Evolutionary conservation across 495 filamentous ascomycete genomes (phyloP).

Genomic region (Aspergillus biplanus): DNA sequence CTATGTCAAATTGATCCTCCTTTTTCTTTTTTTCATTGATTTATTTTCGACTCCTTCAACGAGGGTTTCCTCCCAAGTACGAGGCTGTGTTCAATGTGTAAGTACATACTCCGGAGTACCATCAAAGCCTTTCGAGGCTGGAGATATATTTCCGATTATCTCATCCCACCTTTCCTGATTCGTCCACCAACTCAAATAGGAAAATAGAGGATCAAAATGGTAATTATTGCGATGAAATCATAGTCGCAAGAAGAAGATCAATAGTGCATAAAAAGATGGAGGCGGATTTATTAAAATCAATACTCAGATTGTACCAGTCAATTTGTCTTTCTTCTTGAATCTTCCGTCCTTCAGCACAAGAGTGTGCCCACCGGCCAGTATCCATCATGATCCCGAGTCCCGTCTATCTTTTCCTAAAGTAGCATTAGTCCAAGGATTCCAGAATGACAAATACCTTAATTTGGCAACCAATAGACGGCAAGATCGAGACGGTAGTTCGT

Average conservation of each 20-base stretch:
- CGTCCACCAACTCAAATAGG: background rate
- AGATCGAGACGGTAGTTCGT: constrained; percentile 24
- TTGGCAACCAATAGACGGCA: constrained; percentile 26
- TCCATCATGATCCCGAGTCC: background rate
- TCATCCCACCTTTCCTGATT: no score
- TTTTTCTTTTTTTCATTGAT: background rate
- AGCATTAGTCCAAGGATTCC: constrained; percentile 14
- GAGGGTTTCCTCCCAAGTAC: no score
- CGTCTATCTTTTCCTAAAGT: constrained; percentile 38
- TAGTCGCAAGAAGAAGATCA: background rate
- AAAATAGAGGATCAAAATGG: background rate
- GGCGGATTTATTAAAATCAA: constrained; percentile 6
- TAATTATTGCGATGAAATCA: constrained; percentile 1
- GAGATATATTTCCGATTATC: background rate
- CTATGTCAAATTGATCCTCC: background rate
- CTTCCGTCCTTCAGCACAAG: background rate
- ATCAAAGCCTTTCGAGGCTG: background rate
- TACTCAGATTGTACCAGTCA: constrained; percentile 23
- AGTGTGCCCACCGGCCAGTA: no score
- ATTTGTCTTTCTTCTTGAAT: constrained; percentile 14
- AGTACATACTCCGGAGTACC: background rate
- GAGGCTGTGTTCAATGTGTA: no score
- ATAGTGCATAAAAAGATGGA: constrained; percentile 9
- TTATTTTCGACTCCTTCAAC: background rate
- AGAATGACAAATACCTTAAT: constrained; percentile 48